Conservation (phyloP, 2,329 filamentous ascomycete genomes). For the Exophiala calicioides region DNA sequence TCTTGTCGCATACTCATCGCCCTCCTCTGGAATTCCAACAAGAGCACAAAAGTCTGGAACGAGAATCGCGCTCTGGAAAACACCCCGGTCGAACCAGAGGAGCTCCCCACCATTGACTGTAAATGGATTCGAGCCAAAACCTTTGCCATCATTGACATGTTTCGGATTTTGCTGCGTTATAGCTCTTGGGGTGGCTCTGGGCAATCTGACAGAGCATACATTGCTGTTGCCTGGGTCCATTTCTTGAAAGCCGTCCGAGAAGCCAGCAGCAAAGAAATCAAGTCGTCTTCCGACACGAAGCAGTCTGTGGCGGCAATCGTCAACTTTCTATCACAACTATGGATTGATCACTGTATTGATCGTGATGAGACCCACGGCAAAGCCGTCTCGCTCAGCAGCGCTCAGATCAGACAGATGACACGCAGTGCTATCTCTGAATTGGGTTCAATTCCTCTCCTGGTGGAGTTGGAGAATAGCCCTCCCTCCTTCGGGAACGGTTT, state of each 20-base stretch:
- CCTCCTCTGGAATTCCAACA: conserved; percentile 56
- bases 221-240: conserved; percentile 62
- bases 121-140: conserved; percentile 83
- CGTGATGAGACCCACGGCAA: conserved; percentile 29
- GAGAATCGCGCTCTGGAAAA: conserved; percentile 68
- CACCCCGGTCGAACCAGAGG: conserved; percentile 63
- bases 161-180: conserved; percentile 55
- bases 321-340: conserved; percentile 68
- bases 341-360: conserved; percentile 57
- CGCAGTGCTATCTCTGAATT: conserved; percentile 53
- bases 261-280: conserved; percentile 79
- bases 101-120: conserved; percentile 79
- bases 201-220: conserved; percentile 43
- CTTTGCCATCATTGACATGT: conserved; percentile 62
- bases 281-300: conserved; percentile 79
- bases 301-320: conserved; percentile 73
- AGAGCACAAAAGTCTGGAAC: conserved; percentile 64
- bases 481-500: not conserved
- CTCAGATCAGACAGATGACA: conserved; percentile 53
- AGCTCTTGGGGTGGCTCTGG: conserved; percentile 47
- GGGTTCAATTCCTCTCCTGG: conserved; percentile 48
- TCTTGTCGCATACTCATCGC: conserved; percentile 71
- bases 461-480: conserved; percentile 9
- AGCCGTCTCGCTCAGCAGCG: conserved; percentile 49
- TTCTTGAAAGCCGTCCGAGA: conserved; percentile 64